Evolutionary conservation across 1,284 basidiomycete genomes (phyloP).

Genomic region (Athelia psychrophila): DNA sequence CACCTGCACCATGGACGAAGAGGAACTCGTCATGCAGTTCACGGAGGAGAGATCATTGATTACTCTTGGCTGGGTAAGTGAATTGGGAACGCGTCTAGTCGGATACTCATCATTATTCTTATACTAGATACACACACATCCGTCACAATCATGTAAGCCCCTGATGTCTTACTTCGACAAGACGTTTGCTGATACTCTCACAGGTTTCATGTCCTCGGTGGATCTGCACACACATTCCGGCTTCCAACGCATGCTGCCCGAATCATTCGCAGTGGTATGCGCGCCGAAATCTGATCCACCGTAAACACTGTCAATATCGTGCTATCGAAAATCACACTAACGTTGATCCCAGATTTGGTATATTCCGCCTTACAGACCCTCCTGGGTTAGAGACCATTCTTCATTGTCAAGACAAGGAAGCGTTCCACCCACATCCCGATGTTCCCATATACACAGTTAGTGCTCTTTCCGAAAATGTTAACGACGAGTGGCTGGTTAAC

Average conservation of each 20-base stretch:
- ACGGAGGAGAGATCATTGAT: slow-evolving; percentile 76
- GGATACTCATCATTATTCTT: slow-evolving; percentile 4
- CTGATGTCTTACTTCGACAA: slow-evolving; percentile 1
- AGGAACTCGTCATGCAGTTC: slow-evolving; percentile 82
- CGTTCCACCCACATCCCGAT: slow-evolving; percentile 84
- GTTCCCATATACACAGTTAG: slow-evolving; percentile 84
- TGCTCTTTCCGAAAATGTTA: too few species aligned
- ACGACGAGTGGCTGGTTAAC: slow-evolving; percentile 1
- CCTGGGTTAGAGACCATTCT: slow-evolving; percentile 73
- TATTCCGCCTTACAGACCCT: slow-evolving; percentile 86
- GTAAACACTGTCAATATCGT: slow-evolving; percentile 36
- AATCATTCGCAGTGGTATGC: slow-evolving; percentile 90
- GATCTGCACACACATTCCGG: slow-evolving; percentile 87
- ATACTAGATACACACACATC: slow-evolving; percentile 85
- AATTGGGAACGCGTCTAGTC: not conserved
- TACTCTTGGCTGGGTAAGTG: slow-evolving; percentile 84
- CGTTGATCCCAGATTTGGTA: slow-evolving; percentile 59
- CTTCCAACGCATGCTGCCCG: slow-evolving; percentile 85
- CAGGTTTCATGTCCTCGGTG: slow-evolving; percentile 85
- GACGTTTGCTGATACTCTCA: not conserved
- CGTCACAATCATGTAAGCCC: slow-evolving; percentile 76
- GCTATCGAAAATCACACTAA: slow-evolving; percentile 4
- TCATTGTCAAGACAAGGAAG: slow-evolving; percentile 63
- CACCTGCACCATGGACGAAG: slow-evolving; percentile 86
- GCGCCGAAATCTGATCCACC: slow-evolving; percentile 77